These are phyloP conservation scores for Cyclotella choctawhatcheeana DNA, from an alignment of 108 stramenopile genomes.

Conservation along the genomic window DNA sequence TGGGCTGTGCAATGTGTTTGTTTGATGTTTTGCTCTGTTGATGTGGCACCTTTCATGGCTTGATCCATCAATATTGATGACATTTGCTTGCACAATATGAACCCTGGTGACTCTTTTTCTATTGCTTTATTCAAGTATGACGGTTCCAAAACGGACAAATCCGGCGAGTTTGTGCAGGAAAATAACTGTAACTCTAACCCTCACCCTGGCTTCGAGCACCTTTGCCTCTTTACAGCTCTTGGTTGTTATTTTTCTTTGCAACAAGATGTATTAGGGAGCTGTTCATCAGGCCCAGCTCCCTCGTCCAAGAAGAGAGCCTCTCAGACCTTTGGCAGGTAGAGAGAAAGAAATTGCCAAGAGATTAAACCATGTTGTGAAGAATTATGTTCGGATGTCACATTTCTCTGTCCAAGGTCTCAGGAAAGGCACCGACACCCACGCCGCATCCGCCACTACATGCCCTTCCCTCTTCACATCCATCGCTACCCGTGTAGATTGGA, in stretches of 20 bases:
- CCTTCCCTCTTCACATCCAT: conserved; percentile 50
- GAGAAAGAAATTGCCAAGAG: conserved; percentile 10
- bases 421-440: conserved; percentile 48
- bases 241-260: conserved; percentile 26
- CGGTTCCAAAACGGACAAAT: conserved; percentile 13
- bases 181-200: conserved; percentile 31
- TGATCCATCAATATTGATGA: conserved; percentile 18
- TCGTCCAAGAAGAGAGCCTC: conserved; percentile 24
- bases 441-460: conserved; percentile 42
- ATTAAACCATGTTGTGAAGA: not conserved
- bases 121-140: conserved; percentile 30
- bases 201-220: not conserved
- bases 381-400: conserved; percentile 13
- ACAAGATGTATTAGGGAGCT: conserved; percentile 16
- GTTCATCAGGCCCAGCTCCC: conserved; percentile 14
- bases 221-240: conserved; percentile 32
- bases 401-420: conserved; percentile 46
- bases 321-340: conserved; percentile 21
- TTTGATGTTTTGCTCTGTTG: conserved; percentile 11
- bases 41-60: conserved; percentile 24
- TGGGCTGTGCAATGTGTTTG: conserved; percentile 34
- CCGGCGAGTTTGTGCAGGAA: conserved; percentile 18
- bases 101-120: conserved; percentile 11
- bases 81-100: conserved; percentile 12
- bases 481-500: conserved; percentile 51